Evolutionary conservation across 345 rosid species (phyloP).

Genomic region (Citrus mangshanensis): DNA sequence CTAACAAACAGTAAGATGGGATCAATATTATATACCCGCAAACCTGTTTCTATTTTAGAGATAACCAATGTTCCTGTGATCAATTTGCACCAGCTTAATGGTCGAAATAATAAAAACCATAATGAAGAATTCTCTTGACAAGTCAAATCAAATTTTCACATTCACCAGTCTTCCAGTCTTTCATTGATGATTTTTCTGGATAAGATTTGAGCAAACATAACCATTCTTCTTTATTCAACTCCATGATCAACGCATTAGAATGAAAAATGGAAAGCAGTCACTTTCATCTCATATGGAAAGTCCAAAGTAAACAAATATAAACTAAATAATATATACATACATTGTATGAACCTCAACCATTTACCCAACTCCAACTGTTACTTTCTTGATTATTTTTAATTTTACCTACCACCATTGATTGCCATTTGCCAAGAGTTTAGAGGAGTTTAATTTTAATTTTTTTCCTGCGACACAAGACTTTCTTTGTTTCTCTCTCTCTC

Average conservation of each 20-base stretch:
- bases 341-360: neutral
- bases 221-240: neutral
- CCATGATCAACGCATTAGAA: neutral
- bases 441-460: neutral
- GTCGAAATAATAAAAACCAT: too few relatives aligned
- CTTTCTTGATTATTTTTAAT: neutral
- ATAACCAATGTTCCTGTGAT: neutral
- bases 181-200: neutral
- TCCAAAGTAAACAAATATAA: conserved; percentile 1
- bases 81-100: neutral
- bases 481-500: neutral
- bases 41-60: too few relatives aligned
- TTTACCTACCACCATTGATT: conserved; percentile 23
- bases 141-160: too few relatives aligned
- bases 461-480: conserved; percentile 5
- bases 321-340: neutral
- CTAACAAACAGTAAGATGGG: too few relatives aligned
- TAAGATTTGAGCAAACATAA: neutral
- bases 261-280: neutral
- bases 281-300: neutral
- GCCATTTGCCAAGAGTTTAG: neutral
- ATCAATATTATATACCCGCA: too few relatives aligned
- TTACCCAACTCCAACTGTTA: neutral
- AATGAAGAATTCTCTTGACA: too few relatives aligned
- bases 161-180: neutral